Evolutionary conservation across 257 asterid species (phyloP).

Genomic region (Sherardia arvensis): DNA sequence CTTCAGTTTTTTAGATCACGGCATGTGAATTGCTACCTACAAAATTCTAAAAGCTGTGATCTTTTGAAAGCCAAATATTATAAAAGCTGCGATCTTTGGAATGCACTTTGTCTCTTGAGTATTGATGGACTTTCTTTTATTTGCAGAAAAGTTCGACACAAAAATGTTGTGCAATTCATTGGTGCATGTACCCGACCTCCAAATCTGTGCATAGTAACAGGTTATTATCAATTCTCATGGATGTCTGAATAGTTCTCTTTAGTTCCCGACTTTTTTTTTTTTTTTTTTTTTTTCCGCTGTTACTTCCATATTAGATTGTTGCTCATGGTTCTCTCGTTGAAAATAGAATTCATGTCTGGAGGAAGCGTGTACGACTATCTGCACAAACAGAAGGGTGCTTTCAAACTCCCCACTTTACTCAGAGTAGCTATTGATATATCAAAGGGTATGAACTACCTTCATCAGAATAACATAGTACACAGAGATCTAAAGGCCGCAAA

Average conservation of each 20-base stretch:
- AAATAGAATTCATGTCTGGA: constrained; percentile 86
- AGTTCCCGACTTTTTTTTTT: neutral
- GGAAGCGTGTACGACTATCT: constrained; percentile 93
- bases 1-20: neutral
- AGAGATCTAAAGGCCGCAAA: constrained; percentile 98
- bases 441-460: constrained; percentile 96
- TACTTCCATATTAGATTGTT: constrained; percentile 10
- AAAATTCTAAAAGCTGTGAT: too few species aligned
- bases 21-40: too few species aligned
- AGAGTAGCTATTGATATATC: constrained; percentile 93
- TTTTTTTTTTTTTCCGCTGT: neutral
- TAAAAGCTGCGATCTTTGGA: neutral
- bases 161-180: constrained; percentile 90
- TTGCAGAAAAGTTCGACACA: constrained; percentile 87
- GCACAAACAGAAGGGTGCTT: constrained; percentile 90
- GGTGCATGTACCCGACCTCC: constrained; percentile 98
- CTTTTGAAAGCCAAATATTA: too few species aligned
- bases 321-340: constrained; percentile 14
- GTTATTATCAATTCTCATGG: constrained; percentile 23
- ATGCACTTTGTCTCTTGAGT: neutral
- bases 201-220: constrained; percentile 89
- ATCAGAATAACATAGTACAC: constrained; percentile 93
- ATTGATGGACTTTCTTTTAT: constrained; percentile 4
- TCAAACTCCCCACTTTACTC: constrained; percentile 76
- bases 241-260: neutral